Evolutionary conservation across 352 stramenopile genomes (phyloP).

Genomic region (Globisporangium mamillatum): DNA sequence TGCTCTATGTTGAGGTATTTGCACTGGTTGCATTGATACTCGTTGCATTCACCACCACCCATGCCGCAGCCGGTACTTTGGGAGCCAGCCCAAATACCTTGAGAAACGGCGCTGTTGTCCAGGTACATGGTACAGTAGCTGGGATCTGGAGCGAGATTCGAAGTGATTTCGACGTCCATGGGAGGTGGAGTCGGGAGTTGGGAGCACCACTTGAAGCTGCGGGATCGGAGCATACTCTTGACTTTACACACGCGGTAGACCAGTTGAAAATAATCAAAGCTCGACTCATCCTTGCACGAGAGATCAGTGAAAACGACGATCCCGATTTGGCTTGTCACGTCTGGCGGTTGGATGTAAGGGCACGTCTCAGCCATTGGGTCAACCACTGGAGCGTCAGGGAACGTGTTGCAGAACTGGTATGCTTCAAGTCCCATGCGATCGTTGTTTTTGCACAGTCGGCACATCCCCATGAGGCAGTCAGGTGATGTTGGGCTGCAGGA

Average conservation of each 20-base stretch:
- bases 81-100: neutral
- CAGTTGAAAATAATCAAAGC: slow-evolving; percentile 10
- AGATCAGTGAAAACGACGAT: slow-evolving; percentile 11
- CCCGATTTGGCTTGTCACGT: neutral
- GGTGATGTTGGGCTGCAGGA: too few species aligned
- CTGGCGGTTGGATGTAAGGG: neutral
- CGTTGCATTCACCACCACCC: neutral
- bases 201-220: slow-evolving; percentile 1
- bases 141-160: neutral
- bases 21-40: neutral
- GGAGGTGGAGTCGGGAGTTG: neutral
- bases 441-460: too few species aligned
- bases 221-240: slow-evolving; percentile 5
- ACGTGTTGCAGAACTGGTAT: too few species aligned
- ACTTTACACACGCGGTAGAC: slow-evolving; percentile 10
- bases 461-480: too few species aligned
- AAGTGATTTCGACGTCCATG: neutral
- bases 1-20: slow-evolving; percentile 1
- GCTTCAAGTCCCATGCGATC: too few species aligned
- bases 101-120: neutral
- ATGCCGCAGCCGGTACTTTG: neutral
- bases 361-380: neutral
- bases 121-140: slow-evolving; percentile 8
- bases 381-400: neutral
- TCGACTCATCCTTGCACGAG: slow-evolving; percentile 1